Evolutionary conservation across 116 monocot genomes (phyloP), one percentile per base, ranked within the genome.

Genomic region (Papilionanthe hybrid): DNA sequence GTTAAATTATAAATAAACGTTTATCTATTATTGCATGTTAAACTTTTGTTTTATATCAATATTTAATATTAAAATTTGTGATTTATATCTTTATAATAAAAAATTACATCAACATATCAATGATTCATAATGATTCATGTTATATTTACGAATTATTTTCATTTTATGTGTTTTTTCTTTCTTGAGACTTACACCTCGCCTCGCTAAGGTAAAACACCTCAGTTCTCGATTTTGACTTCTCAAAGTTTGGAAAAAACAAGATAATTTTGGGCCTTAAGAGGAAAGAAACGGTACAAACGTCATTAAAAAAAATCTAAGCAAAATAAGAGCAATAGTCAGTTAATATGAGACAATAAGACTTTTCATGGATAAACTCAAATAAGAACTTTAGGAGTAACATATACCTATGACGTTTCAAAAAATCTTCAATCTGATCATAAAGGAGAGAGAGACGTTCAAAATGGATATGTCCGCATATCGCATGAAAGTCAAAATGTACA

Each of bases 401-500:
- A 65, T 88, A 97, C 98, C 90, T 86, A 65, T 94, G 86, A 45
- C 84, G 87, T 78, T 86, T 79, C 9, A 98, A 78, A 43, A 83
- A 91, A 73, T 91, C 91, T 55, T 91, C 84, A 66, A 98, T 94
- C 80, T 98, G 91, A 55, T 93, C 85, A 78, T 91, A 98, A 79
- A 98, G 94, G 45, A 88, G 77, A 83, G 94, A 92, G 41, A 98
- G 93, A 11, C 88, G 88, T 83, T 98, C 98, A 93, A 98, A 98
- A 85, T 92, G 94, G 67, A 91, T 88, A 87, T 98, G 94, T 18
- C 98, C 98, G 72, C 98, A 98, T 81, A 94, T 86, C 27, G 71
- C 79, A 78, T 98, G 98, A 66, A 98, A 98, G 80, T 98, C 98
- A 89, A 98, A 98, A 82, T 94, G 98, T 42, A 98, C 79, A 86